Percentiles rank a stretch among this genome's conserved stretches.
Conservation (phyloP, 805 yeast species). For the Candida loeiensis region DNA sequence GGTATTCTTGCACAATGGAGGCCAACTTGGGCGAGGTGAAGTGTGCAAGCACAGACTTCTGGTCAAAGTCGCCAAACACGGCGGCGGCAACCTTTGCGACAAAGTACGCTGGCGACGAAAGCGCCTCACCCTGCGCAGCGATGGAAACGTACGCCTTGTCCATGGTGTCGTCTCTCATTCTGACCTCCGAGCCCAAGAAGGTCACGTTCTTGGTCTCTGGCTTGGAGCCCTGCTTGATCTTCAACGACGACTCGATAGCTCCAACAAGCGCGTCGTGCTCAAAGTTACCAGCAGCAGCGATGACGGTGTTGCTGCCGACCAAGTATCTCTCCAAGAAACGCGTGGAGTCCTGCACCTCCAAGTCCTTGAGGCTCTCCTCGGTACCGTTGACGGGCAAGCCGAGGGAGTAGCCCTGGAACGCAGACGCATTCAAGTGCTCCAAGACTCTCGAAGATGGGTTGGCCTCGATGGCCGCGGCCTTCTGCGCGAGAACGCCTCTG, state of each 20-base stretch:
- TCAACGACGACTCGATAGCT: conserved; percentile 50
- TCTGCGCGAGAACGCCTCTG: conserved; percentile 43
- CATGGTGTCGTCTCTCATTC: conserved; percentile 84
- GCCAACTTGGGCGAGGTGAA: conserved; percentile 65
- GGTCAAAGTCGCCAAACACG: conserved; percentile 51
- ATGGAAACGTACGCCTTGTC: conserved; percentile 77
- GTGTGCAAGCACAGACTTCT: conserved; percentile 49
- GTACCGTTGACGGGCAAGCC: conserved; percentile 78
- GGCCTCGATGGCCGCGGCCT: conserved; percentile 54
- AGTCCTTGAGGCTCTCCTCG: conserved; percentile 54
- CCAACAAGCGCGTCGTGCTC: conserved; percentile 68
- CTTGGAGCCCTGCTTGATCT: conserved; percentile 51
- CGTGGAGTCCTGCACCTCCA: conserved; percentile 56
- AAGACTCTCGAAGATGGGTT: conserved; percentile 53
- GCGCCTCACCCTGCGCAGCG: conserved; percentile 71
- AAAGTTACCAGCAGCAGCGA: conserved; percentile 70
- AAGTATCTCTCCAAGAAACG: conserved; percentile 55
- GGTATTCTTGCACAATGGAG: conserved; percentile 65
- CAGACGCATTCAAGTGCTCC: conserved; percentile 78
- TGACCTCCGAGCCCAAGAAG: conserved; percentile 82
- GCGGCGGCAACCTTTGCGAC: conserved; percentile 72
- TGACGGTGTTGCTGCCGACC: conserved; percentile 61
- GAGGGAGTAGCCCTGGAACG: conserved; percentile 82
- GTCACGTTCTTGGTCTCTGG: conserved; percentile 49
- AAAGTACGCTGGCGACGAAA: conserved; percentile 59